Evolutionary conservation across 2,329 filamentous ascomycete genomes (phyloP).

Genomic region (Cladosporium sp.): DNA sequence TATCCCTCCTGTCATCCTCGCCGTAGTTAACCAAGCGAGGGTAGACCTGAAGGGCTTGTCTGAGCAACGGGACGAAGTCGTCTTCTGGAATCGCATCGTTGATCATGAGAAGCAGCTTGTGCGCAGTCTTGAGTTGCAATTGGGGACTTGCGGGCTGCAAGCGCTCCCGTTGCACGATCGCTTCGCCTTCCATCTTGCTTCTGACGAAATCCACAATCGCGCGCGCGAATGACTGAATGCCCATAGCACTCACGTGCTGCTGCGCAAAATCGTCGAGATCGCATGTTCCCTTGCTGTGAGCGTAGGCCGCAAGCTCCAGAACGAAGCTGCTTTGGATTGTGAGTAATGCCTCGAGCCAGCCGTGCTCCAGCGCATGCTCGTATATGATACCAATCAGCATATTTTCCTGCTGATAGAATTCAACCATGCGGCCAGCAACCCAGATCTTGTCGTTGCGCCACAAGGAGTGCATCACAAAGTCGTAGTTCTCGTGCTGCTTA

Average conservation of each 20-base stretch:
- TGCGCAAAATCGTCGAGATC: constrained; percentile 81
- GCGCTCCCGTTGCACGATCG: constrained; percentile 67
- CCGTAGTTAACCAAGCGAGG: constrained; percentile 95
- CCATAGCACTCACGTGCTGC: constrained; percentile 54
- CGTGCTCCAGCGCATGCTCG: constrained; percentile 76
- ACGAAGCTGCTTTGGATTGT: constrained; percentile 80
- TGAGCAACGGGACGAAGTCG: constrained; percentile 77
- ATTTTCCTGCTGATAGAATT: constrained; percentile 70
- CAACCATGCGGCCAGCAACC: constrained; percentile 77
- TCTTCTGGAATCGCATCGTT: constrained; percentile 60
- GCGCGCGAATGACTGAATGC: constrained; percentile 60
- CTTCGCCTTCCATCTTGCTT: constrained; percentile 81
- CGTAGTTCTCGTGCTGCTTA: constrained; percentile 73
- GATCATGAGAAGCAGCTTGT: constrained; percentile 74
- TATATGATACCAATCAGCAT: constrained; percentile 69
- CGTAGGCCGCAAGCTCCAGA: constrained; percentile 81
- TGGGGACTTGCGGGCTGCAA: constrained; percentile 11
- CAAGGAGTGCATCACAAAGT: constrained; percentile 86
- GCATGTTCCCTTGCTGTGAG: constrained; percentile 76
- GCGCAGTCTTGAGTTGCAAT: constrained; percentile 71
- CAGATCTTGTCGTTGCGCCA: constrained; percentile 90
- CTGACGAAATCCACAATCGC: constrained; percentile 77
- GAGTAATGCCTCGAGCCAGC: constrained; percentile 80
- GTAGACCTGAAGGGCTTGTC: constrained; percentile 87
- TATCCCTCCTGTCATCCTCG: constrained; percentile 72